Percentiles rank a stretch among this genome's conserved stretches.
Conservation (phyloP, 2,329 filamentous ascomycete species). For the Neofusicoccum laricinum region DNA sequence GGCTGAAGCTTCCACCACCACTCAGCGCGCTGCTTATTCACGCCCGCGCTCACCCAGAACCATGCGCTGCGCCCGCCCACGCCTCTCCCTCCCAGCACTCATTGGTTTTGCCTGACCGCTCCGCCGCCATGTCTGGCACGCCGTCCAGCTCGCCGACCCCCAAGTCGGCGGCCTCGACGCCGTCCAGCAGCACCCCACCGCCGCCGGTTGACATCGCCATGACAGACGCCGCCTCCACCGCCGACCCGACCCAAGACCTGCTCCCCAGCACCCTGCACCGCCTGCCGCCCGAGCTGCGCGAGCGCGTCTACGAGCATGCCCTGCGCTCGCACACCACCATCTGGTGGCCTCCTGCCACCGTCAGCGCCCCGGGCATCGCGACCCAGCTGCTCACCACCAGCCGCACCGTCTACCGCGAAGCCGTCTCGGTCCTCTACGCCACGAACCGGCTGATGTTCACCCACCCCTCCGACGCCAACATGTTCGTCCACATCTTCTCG, state of each 20-base stretch:
- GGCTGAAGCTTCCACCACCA: neutral
- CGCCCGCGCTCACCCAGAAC: neutral
- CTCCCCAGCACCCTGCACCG: slow-evolving; percentile 13
- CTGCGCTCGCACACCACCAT: slow-evolving; percentile 31
- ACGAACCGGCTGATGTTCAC: slow-evolving; percentile 37
- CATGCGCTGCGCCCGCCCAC: neutral
- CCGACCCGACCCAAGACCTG: neutral
- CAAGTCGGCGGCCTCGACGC: neutral
- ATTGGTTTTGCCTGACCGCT: neutral
- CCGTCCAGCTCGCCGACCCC: neutral
- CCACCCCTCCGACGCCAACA: slow-evolving; percentile 39
- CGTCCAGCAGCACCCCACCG: neutral
- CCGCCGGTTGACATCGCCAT: slow-evolving; percentile 5
- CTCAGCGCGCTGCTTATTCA: slow-evolving; percentile 9
- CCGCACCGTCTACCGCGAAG: slow-evolving; percentile 32
- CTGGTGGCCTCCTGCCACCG: slow-evolving; percentile 30
- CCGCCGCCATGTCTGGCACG: neutral
- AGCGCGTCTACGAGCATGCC: slow-evolving; percentile 33
- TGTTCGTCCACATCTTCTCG: slow-evolving; percentile 35
- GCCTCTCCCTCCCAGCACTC: neutral
- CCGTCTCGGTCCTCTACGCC: slow-evolving; percentile 33
- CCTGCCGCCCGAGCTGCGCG: slow-evolving; percentile 36
- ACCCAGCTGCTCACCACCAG: slow-evolving; percentile 29
- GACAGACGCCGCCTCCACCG: neutral
- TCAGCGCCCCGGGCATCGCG: slow-evolving; percentile 21